A percentile compares a stretch with the other conserved stretches of the same genome.
Conservation (phyloP, 129 eudicot genomes). For the Ambrosia trifida region DNA sequence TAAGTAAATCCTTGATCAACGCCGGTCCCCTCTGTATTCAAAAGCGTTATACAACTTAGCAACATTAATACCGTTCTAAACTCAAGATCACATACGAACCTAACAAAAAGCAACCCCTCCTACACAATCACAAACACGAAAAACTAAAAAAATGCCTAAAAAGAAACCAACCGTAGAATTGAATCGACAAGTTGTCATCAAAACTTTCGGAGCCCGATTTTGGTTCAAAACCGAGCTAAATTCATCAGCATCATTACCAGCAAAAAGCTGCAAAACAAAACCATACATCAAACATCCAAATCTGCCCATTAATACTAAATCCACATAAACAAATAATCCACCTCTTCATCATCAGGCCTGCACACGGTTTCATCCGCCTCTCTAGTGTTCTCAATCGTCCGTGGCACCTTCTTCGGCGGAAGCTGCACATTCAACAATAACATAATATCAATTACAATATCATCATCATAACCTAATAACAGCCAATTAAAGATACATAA, state of each 20-base stretch:
- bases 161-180: conserved; percentile 65
- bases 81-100: conserved; percentile 1
- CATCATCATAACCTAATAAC: conserved; percentile 4
- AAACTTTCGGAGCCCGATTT: conserved; percentile 55
- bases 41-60: neutral
- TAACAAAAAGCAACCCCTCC: conserved; percentile 9
- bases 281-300: neutral
- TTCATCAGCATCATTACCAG: conserved; percentile 84
- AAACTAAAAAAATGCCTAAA: neutral
- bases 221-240: conserved; percentile 65
- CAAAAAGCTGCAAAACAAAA: conserved; percentile 65
- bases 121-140: neutral
- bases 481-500: neutral
- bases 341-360: conserved; percentile 95
- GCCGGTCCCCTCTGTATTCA: conserved; percentile 83
- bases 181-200: conserved; percentile 89
- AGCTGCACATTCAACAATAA: conserved; percentile 43
- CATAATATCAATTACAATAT: neutral
- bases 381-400: conserved; percentile 91
- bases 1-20: conserved; percentile 67
- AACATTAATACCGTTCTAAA: neutral
- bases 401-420: conserved; percentile 71
- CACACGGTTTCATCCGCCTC: conserved; percentile 90
- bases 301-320: neutral
- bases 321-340: conserved; percentile 2